Conservation (phyloP, 2,329 filamentous ascomycete species). For the Diaporthe capsici region DNA sequence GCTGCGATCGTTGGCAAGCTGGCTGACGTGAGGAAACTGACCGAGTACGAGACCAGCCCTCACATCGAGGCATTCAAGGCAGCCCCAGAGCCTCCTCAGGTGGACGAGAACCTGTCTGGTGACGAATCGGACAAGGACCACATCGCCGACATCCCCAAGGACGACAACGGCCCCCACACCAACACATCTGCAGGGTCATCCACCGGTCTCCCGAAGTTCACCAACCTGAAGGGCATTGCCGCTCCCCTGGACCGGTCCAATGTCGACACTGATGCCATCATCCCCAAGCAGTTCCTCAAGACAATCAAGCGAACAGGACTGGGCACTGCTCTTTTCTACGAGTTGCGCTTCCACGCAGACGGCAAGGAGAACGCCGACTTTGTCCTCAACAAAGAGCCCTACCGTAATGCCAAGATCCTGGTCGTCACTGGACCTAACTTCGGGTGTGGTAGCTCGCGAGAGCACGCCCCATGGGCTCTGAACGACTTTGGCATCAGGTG, state of each 20-base stretch:
- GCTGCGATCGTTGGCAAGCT: slow-evolving; percentile 92
- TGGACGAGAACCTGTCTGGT: slow-evolving; percentile 66
- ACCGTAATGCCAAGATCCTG: slow-evolving; percentile 87
- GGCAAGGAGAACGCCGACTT: slow-evolving; percentile 85
- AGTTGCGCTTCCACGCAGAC: slow-evolving; percentile 82
- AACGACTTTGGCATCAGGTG: slow-evolving; percentile 97
- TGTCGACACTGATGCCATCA: slow-evolving; percentile 99
- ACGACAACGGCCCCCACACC: slow-evolving; percentile 72
- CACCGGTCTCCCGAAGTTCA: slow-evolving; percentile 86
- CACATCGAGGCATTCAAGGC: slow-evolving; percentile 70
- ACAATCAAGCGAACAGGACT: slow-evolving; percentile 98
- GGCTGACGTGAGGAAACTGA: slow-evolving; percentile 88
- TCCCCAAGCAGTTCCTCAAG: slow-evolving; percentile 99
- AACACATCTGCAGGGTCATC: slow-evolving; percentile 68
- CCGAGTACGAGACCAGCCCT: slow-evolving; percentile 70
- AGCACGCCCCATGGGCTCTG: slow-evolving; percentile 97
- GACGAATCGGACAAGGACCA: slow-evolving; percentile 67
- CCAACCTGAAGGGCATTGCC: slow-evolving; percentile 85
- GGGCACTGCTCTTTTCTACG: slow-evolving; percentile 88
- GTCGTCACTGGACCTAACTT: slow-evolving; percentile 95
- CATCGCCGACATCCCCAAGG: slow-evolving; percentile 72
- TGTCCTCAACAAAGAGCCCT: slow-evolving; percentile 91
- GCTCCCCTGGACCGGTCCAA: slow-evolving; percentile 91
- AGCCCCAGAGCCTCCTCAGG: slow-evolving; percentile 59
- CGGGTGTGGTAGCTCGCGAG: slow-evolving; percentile 91